Evolutionary conservation across 345 rosid species (phyloP), one percentile per base, ranked within the genome.

Genomic region (Gossypium sturtianum): DNA sequence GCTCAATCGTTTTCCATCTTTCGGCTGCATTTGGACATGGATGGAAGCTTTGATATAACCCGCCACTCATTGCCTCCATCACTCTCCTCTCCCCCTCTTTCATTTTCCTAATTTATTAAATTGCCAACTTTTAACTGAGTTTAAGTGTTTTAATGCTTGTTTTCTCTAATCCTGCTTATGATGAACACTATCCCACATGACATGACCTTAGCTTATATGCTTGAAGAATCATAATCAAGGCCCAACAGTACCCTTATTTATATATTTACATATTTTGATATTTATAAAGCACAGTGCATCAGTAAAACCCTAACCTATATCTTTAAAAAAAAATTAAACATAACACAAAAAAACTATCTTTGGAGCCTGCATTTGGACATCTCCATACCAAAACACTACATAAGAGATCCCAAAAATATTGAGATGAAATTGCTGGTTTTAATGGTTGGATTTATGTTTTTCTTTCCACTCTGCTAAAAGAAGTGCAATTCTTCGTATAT

Each of bases 41-140:
- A 82, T 82, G 84, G 75, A 76, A 76, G 77, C 23, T 78, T 76
- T 76, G 41, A 27, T 74, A 64, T 68, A 47, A 79, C 80, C 84
- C 76, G 74, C 79, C 72, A 82, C 85, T 84, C 71, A 78, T 82
- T 80, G 73, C 84, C 62, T 17, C 82, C 73, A 67, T 7, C 49
- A 79, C 79, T 38, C 49, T 3, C 56, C 56, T 45, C 43, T 43
- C 43, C 22, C 27, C 52, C 15, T 43, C 56, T 13, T 16, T 34
- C 41, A 34, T 34, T 34, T 34, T 34, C 41, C 41, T 34, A 34
- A 34, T 1, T 34, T 34, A 34, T 34, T 34, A 34, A 34, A 34
- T 29, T 34, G 38, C 38, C 38, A 34, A 4, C 38, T 34, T 34
- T 34, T 34, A 34, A 34, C 38, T 34, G 41, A 34, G 41, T 34